Evolutionary conservation across 2,329 filamentous ascomycete species (phyloP).

Genomic region (Mycosphaerella sp.): DNA sequence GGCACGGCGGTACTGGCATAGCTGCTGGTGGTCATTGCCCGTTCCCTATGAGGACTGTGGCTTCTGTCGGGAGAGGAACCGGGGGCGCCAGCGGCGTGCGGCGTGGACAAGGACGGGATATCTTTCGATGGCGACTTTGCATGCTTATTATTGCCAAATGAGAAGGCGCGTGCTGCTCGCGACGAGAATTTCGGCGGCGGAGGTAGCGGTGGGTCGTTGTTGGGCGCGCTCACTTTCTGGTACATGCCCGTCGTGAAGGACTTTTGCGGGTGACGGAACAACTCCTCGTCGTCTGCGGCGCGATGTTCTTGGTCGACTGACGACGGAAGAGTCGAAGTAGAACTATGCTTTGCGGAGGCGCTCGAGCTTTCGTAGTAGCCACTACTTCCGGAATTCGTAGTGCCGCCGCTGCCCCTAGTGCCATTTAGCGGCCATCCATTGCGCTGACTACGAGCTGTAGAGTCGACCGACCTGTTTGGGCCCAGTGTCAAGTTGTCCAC

Average conservation of each 20-base stretch:
- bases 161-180: constrained; percentile 49
- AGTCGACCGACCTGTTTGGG: constrained; percentile 19
- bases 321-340: constrained; percentile 51
- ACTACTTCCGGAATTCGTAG: constrained; percentile 44
- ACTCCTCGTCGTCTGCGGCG: constrained; percentile 32
- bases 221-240: constrained; percentile 39
- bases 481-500: constrained; percentile 30
- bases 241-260: constrained; percentile 36
- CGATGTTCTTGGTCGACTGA: constrained; percentile 44
- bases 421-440: constrained; percentile 30
- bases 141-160: constrained; percentile 43
- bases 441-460: constrained; percentile 10
- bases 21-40: constrained; percentile 38
- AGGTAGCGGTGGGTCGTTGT: constrained; percentile 30
- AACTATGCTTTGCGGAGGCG: constrained; percentile 48
- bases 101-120: constrained; percentile 20
- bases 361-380: constrained; percentile 38
- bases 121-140: constrained; percentile 17
- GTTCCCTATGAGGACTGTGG: constrained; percentile 34
- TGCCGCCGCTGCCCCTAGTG: constrained; percentile 45
- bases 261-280: constrained; percentile 31
- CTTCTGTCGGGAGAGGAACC: background rate
- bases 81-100: constrained; percentile 5
- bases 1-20: constrained; percentile 39
- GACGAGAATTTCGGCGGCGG: constrained; percentile 33